These are phyloP conservation scores for Tieghemostelium lacteum DNA, from an alignment of 78 protist species.

Conservation along the genomic window DNA sequence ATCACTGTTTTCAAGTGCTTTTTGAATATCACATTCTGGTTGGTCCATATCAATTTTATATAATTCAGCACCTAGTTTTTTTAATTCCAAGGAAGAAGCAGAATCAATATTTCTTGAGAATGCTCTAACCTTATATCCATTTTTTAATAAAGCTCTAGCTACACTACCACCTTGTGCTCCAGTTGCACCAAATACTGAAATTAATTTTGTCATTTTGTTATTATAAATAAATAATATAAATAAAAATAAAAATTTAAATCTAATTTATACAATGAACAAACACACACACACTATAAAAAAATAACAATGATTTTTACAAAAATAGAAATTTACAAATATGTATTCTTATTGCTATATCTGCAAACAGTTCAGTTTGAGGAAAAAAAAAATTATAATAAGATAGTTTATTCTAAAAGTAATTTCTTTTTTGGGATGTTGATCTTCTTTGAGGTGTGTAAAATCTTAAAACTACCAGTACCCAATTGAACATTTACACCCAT, in stretches of 20 bases:
- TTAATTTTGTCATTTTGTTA: not conserved
- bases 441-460: conserved; percentile 70
- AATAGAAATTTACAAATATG: no score
- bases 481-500: conserved; percentile 97
- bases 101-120: conserved; percentile 19
- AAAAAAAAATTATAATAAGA: no score
- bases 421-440: conserved; percentile 42
- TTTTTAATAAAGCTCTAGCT: not conserved
- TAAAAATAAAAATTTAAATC: no score
- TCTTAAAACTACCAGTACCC: conserved; percentile 97
- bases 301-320: no score
- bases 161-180: conserved; percentile 46
- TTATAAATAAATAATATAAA: no score
- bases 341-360: no score
- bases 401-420: conserved; percentile 8
- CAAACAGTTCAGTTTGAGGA: no score
- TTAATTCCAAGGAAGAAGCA: not conserved
- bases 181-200: not conserved
- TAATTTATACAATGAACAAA: no score
- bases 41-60: not conserved
- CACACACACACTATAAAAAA: no score
- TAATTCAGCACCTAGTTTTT: not conserved
- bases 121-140: conserved; percentile 21
- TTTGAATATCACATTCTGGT: not conserved
- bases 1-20: conserved; percentile 9